Evolutionary conservation across 345 rosid species (phyloP), one percentile per base, ranked within the genome.

Genomic region (Corymbia maculata): DNA sequence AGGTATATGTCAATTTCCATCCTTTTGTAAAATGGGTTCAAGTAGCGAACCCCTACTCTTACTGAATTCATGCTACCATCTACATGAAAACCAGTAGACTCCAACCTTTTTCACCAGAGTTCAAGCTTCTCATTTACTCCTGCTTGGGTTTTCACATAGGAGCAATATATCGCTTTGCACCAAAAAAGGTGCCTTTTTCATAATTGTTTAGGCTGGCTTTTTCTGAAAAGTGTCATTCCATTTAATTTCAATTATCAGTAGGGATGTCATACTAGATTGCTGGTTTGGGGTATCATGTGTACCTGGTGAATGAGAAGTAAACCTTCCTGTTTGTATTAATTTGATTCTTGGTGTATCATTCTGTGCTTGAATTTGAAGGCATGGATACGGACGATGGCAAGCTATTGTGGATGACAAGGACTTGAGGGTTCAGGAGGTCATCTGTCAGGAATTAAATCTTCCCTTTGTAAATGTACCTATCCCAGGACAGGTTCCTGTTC

Each of bases 351-450:
- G 12, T 51, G 42, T 51, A 59, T 22, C 12, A 42, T 22, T 42
- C 57, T 42, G 47, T 89, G 19, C 85, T 86, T 89, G 87, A 79
- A 79, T 90, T 87, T 85, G 85, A 85, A 98, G 99, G 96, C 99
- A 98, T 92, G 99, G 99, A 57, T 98, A 97, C 79, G 99, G 99
- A 91, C 94, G 99, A 92, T 97, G 99, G 99, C 99, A 97, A 94
- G 98, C 99, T 52, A 97, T 98, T 89, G 96, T 96, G 89, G 99
- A 98, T 92, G 99, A 98, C 92, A 97, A 94, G 92, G 99, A 94
- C 89, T 90, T 96, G 95, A 94, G 90, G 93, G 90, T 98, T 88
- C 99, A 94, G 91, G 98, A 97, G 90, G 88, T 95, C 90, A 96
- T 98, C 88, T 96, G 98, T 92, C 96, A 95, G 91, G 99, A 97